Evolutionary conservation across 257 asterid species (phyloP).

Genomic region (Solanum commersonii): DNA sequence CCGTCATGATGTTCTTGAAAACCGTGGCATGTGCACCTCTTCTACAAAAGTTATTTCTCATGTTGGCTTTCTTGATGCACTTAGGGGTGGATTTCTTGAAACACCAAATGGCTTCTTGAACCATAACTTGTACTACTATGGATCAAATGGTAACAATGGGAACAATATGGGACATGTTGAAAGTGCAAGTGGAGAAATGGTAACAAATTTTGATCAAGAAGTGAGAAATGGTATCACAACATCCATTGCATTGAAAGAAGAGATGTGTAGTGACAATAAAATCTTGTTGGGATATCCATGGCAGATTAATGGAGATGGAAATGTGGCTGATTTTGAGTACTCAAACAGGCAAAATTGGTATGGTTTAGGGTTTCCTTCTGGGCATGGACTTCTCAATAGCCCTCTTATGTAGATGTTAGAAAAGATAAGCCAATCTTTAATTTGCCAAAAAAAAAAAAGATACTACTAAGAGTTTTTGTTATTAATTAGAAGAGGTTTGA

Average conservation of each 20-base stretch:
- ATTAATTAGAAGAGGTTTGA: background rate
- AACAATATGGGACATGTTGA: constrained; percentile 9
- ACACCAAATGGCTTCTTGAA: constrained; percentile 12
- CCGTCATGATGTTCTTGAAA: constrained; percentile 8
- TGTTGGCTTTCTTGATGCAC: background rate
- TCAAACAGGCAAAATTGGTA: constrained; percentile 33
- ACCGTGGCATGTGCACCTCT: background rate
- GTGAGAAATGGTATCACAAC: constrained; percentile 4
- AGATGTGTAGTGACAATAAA: constrained; percentile 20
- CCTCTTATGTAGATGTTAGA: constrained; percentile 45
- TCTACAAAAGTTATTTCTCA: background rate
- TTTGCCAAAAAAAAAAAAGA: background rate
- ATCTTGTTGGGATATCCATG: constrained; percentile 81
- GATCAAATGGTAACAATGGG: background rate
- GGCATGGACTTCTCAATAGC: constrained; percentile 85
- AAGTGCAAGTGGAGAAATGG: constrained; percentile 23
- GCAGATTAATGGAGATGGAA: constrained; percentile 20
- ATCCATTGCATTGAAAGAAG: constrained; percentile 51
- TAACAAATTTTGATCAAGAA: constrained; percentile 21
- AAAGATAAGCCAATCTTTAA: background rate
- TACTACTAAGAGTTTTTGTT: background rate
- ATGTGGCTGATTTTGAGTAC: constrained; percentile 28
- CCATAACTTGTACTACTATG: constrained; percentile 26
- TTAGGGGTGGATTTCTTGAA: constrained; percentile 24
- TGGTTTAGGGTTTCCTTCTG: constrained; percentile 41